Base-by-base conservation (phyloP, 179 eudicot genomes). In the Silene coronaria region DNA sequence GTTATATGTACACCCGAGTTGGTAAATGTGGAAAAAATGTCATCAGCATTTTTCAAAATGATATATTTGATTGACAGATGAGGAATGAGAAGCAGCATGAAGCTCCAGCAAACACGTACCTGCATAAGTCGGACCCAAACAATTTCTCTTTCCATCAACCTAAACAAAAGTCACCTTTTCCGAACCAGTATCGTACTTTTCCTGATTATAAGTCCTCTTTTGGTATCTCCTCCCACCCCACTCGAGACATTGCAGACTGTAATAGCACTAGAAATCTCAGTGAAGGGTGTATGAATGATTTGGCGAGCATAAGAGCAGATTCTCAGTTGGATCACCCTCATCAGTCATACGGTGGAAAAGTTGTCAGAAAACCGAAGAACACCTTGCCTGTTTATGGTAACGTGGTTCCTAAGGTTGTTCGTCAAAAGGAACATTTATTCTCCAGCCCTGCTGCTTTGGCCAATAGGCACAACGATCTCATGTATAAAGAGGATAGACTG, bases 91-190 rank as follows among this genome's bases (percentile, higher is more conserved):
- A 82, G 72, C 46, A 80, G 63, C 82, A 82, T 75, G 89, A 88
- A 85, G 84, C 85, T 5, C 34, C 82, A 55, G 83, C 73, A 45
- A 74, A 75, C 72, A 81, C 84, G 78, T 65, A 74, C 48, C 68
- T 79, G 72, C 83, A 80, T 55, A 88, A 79, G 26, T 77, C 88
- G 70, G 85, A 83, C 68, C 78, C 77, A 59, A 84, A 83, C 45
- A 73, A 68, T 57, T 75, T 75, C 79, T 53, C 82, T 67, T 70
- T 67, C 79, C 81, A 69, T 30, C 85, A 78, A 63, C 78, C 78
- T 24, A 84, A 77, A 72, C 75, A 45, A 63, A 86, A 81, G 71
- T 73, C 79, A 38, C 58, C 74, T 73, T 72, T 80, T 28, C 72
- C 81, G 65, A 78, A 76, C 58, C 76, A 80, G 21, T 71, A 80